A percentile compares a stretch with the other conserved stretches of the same genome.
Conservation (phyloP, 805 yeast genomes). For the Nakazawaea wickerhamii region DNA sequence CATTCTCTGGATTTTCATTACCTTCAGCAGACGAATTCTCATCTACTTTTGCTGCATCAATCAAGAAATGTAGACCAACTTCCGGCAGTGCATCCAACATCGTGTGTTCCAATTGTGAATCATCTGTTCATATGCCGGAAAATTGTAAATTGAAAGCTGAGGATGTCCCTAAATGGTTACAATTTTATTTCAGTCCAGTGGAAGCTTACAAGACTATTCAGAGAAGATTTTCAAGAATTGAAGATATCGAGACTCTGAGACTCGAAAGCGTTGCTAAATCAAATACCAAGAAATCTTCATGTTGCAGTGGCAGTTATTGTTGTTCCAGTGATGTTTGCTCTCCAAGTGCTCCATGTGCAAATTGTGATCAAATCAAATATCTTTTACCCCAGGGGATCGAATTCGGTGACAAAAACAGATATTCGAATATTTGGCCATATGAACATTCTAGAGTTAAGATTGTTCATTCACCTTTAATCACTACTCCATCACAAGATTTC, state of each 20-base stretch:
- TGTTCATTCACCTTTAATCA: slow-evolving; percentile 17
- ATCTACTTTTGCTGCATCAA: slow-evolving; percentile 24
- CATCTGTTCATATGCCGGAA: slow-evolving; percentile 3
- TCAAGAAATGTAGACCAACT: slow-evolving; percentile 12
- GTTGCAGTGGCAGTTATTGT: background rate
- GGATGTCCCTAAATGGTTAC: slow-evolving; percentile 14
- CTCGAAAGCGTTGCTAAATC: slow-evolving; percentile 26
- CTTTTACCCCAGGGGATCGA: slow-evolving; percentile 39
- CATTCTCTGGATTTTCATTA: slow-evolving; percentile 35
- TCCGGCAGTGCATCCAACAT: too few species aligned
- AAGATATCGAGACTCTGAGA: slow-evolving; percentile 33
- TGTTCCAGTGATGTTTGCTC: slow-evolving; percentile 26
- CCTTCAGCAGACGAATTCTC: slow-evolving; percentile 35
- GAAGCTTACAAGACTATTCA: slow-evolving; percentile 24
- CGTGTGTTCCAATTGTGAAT: too few species aligned
- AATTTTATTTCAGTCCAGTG: slow-evolving; percentile 12
- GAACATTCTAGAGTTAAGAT: slow-evolving; percentile 41
- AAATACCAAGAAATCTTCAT: background rate
- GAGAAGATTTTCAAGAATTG: slow-evolving; percentile 32
- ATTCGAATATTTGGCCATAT: slow-evolving; percentile 43
- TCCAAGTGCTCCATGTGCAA: slow-evolving; percentile 36
- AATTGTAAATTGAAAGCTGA: slow-evolving; percentile 14
- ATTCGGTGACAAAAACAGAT: slow-evolving; percentile 38
- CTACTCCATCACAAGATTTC: background rate
- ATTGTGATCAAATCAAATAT: slow-evolving; percentile 34